A percentile compares a stretch with the other conserved stretches of the same genome.
Conservation (phyloP, 345 rosid species). For the Pugionium cornutum region DNA sequence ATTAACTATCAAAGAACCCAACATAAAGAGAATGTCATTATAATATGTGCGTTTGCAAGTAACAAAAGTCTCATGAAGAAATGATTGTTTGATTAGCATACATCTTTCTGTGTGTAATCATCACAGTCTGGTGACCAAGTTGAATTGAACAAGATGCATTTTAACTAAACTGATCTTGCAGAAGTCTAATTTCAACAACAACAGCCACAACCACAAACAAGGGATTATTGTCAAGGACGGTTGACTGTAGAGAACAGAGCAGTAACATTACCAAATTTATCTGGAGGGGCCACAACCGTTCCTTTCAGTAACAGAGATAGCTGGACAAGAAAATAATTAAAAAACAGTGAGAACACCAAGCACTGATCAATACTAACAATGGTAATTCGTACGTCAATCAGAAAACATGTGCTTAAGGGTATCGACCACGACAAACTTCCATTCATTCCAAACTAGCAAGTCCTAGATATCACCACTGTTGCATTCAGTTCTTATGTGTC, state of each 20-base stretch:
- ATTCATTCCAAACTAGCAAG: slow-evolving; percentile 9
- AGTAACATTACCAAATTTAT: slow-evolving; percentile 77
- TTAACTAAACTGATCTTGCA: slow-evolving; percentile 16
- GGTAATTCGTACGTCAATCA: slow-evolving; percentile 28
- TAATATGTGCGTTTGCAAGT: slow-evolving; percentile 1
- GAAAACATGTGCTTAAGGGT: slow-evolving; percentile 24
- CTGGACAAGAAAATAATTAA: slow-evolving; percentile 43
- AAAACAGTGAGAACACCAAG: slow-evolving; percentile 33
- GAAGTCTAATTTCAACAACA: slow-evolving; percentile 7
- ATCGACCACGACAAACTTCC: background rate
- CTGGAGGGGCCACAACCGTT: slow-evolving; percentile 97
- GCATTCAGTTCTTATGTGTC: background rate
- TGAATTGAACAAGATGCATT: background rate
- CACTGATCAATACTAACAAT: slow-evolving; percentile 18
- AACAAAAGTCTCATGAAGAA: slow-evolving; percentile 23
- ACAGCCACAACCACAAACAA: slow-evolving; percentile 1
- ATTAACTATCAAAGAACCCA: slow-evolving; percentile 21
- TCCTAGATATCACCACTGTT: slow-evolving; percentile 12
- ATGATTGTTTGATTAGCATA: slow-evolving; percentile 17
- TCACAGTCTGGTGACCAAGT: slow-evolving; percentile 6
- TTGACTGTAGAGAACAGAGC: slow-evolving; percentile 9
- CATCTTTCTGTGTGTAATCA: slow-evolving; percentile 10
- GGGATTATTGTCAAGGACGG: slow-evolving; percentile 8
- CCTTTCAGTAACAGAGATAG: slow-evolving; percentile 86
- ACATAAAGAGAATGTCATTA: slow-evolving; percentile 18